Base-by-base conservation (phyloP, 164 flowering plant species). In the Piper betle region DNA sequence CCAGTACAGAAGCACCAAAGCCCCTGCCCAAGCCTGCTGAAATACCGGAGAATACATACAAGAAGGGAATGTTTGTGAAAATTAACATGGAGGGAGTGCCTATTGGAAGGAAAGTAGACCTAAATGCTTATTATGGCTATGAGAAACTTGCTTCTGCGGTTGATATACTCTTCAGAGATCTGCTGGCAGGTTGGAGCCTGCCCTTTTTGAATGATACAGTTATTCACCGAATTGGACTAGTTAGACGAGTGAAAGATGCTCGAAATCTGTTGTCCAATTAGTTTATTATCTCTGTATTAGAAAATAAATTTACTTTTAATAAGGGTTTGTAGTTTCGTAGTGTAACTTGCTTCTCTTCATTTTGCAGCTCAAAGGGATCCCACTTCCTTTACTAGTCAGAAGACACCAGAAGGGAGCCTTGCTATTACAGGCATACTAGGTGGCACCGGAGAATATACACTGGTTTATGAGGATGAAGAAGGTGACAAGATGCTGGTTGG, bases 41-140 rank as follows among this genome's bases (percentile, higher is more conserved):
- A 73, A 80, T 55, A 53, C 69, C 71, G 5, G 84, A 81, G 56
- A 69, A 42, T 17, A 37, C 58, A 18, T 33, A 62, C 48, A 53
- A 55, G 8, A 88, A 81, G 69, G 85, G 86, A 33, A 40, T 77
- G 54, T 88, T 91, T 74, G 94, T 89, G 61, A 93, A 93, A 79
- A 87, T 93, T 63, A 93, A 93, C 61, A 91, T 94, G 99, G 97
- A 94, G 73, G 97, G 99, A 53, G 80, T 93, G 6, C 99, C 96
- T 9, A 93, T 93, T 57, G 99, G 99, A 37, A 80, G 99, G 58
- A 93, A 93, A 75, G 84, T 93, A 8, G 95, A 93, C 70, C 84
- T 93, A 60, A 79, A 69, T 8, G 91, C 93, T 6, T 80, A 82
- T 74, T 81, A 80, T 63, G 79, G 84, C 79, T 93, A 93, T 71